phyloP scores from a whole-genome alignment of 768 basidiomycete species.

The Leucocoprinus sp. region DNA sequence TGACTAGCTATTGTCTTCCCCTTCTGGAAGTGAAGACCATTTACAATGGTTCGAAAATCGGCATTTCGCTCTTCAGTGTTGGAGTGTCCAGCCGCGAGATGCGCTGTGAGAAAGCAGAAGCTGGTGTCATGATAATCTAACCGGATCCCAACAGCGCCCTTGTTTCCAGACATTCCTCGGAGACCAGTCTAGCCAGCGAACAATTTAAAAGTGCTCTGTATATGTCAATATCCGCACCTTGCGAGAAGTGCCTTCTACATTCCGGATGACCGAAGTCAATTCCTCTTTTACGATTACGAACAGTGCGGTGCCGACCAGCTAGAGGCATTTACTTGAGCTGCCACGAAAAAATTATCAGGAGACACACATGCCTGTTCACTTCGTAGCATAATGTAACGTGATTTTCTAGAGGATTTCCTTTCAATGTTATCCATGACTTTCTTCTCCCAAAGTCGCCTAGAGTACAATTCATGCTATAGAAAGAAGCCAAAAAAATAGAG shows the following conservation, averaged over 20 bases:
- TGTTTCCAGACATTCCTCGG: slow-evolving; percentile 93
- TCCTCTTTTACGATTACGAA: slow-evolving; percentile 77
- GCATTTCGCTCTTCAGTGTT: slow-evolving; percentile 87
- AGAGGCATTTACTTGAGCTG: slow-evolving; percentile 13
- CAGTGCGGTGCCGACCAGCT: slow-evolving; percentile 94
- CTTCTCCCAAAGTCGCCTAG: slow-evolving; percentile 80
- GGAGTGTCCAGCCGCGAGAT: slow-evolving; percentile 91
- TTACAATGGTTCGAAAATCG: slow-evolving; percentile 83
- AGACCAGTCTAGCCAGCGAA: slow-evolving; percentile 56
- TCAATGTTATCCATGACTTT: slow-evolving; percentile 76
- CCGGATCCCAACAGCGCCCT: slow-evolving; percentile 92
- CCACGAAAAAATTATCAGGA: slow-evolving; percentile 2
- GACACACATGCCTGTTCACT: slow-evolving; percentile 71
- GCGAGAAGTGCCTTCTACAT: slow-evolving; percentile 86
- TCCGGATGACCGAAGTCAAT: slow-evolving; percentile 71
- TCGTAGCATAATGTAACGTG: slow-evolving; percentile 76
- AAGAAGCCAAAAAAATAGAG: background rate
- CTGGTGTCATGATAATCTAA: slow-evolving; percentile 86
- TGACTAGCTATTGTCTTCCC: slow-evolving; percentile 87
- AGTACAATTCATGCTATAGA: background rate
- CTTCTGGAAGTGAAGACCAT: slow-evolving; percentile 78
- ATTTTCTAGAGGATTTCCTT: slow-evolving; percentile 54
- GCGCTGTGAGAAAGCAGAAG: slow-evolving; percentile 93
- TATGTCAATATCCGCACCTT: slow-evolving; percentile 46
- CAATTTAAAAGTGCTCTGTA: background rate